phyloP scores from a whole-genome alignment of 768 basidiomycete genomes.

The Phaffia tasmanica region DNA sequence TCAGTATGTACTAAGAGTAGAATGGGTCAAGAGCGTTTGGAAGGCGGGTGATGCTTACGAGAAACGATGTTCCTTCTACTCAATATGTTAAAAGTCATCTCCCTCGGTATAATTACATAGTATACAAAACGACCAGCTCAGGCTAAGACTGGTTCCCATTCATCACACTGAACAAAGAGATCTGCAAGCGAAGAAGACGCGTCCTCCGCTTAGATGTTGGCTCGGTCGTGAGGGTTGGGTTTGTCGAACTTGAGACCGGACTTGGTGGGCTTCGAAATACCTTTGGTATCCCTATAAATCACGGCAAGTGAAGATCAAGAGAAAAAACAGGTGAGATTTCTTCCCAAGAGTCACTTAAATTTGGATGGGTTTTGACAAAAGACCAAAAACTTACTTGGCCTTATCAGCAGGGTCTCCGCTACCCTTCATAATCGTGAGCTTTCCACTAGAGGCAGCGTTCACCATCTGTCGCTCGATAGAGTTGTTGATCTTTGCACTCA shows the following conservation, averaged over 20 bases:
- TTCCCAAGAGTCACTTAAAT: background rate
- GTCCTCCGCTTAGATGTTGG: constrained; percentile 6
- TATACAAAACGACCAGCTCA: too few relatives aligned
- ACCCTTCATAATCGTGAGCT: constrained; percentile 85
- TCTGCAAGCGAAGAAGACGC: too few relatives aligned
- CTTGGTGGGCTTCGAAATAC: constrained; percentile 5
- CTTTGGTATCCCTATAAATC: constrained; percentile 13
- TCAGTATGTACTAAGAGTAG: too few relatives aligned
- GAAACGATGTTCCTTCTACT: too few relatives aligned
- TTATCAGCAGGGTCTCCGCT: constrained; percentile 28
- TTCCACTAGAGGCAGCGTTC: constrained; percentile 72
- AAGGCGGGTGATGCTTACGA: too few relatives aligned
- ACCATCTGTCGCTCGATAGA: constrained; percentile 89
- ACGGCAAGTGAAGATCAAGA: background rate
- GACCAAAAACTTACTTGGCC: background rate
- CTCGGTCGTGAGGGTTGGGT: constrained; percentile 21
- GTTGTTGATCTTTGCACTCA: constrained; percentile 81
- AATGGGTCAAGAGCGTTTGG: too few relatives aligned
- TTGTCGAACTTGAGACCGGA: constrained; percentile 16
- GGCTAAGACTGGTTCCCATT: too few relatives aligned
- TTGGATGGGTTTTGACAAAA: background rate
- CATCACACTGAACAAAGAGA: too few relatives aligned
- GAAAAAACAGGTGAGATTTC: background rate
- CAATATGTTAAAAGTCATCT: too few relatives aligned
- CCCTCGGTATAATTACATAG: too few relatives aligned